phyloP scores from a whole-genome alignment of 805 yeast species.

The Wickerhamiella cacticola region DNA sequence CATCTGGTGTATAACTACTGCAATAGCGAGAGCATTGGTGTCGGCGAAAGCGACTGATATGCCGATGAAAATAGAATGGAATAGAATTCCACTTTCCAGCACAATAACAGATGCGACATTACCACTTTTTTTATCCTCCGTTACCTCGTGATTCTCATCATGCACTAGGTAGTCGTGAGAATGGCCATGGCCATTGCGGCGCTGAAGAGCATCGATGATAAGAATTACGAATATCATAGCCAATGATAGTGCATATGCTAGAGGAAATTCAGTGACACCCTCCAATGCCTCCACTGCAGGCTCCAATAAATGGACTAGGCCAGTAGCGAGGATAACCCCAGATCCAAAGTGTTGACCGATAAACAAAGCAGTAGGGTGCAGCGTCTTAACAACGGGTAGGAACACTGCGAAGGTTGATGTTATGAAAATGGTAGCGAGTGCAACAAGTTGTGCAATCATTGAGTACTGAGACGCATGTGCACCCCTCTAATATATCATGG shows the following conservation, averaged over 20 bases:
- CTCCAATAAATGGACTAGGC: constrained; percentile 47
- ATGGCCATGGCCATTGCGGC: constrained; percentile 12
- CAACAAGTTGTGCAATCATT: constrained; percentile 3
- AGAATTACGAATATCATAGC: constrained; percentile 10
- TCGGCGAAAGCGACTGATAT: constrained; percentile 68
- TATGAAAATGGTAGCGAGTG: background rate
- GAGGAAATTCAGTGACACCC: constrained; percentile 4
- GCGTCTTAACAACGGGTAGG: constrained; percentile 8
- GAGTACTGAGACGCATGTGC: no score
- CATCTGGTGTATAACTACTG: constrained; percentile 43
- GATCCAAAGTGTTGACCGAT: constrained; percentile 42
- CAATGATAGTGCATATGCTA: constrained; percentile 14
- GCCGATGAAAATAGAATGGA: constrained; percentile 77
- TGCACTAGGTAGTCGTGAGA: constrained; percentile 2
- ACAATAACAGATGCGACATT: constrained; percentile 10
- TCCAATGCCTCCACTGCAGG: constrained; percentile 20
- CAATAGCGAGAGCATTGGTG: constrained; percentile 64
- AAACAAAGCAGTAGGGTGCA: constrained; percentile 8
- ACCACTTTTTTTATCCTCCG: background rate
- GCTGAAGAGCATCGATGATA: constrained; percentile 9
- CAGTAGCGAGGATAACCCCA: constrained; percentile 65
- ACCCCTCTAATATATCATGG: no score
- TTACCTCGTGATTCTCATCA: background rate
- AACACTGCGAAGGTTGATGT: constrained; percentile 7
- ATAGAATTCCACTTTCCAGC: constrained; percentile 65